Base-by-base conservation (phyloP, 805 yeast species). In the Teunomyces tritomae region DNA sequence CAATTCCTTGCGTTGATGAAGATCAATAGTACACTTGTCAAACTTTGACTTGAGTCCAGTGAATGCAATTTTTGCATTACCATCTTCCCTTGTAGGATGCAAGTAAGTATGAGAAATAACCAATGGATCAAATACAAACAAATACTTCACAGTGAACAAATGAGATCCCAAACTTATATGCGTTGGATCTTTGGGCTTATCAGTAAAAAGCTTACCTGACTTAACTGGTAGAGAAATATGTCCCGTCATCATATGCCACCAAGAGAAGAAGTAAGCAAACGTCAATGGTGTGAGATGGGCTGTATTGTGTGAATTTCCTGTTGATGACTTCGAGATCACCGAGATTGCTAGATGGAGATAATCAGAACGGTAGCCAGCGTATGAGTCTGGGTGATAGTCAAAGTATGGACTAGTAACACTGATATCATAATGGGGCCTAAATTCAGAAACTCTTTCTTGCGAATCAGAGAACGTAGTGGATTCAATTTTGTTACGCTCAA, bases 311-410 rank as follows among this genome's bases (percentile, higher is more conserved):
- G 67, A 58, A 41, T 64, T 62, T 0, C 71, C 70, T 5, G 54
- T 52, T 4, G 54, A 37, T 0, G 74, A 61, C 13, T 59, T 61
- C 1, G 76, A 70, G 7, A 59, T 59, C 5, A 73, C 77, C 0
- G 73, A 59, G 5, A 73, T 56, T 4, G 76, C 71, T 54, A 73
- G 49, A 60, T 89, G 96, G 8, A 92, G 73, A 60, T 81, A 91
- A 47, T 89, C 84, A 52, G 96, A 86, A 60, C 98, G 71, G 71
- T 83, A 94, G 0, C 85, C 89, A 9, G 65, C 67, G 62, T 85
- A 92, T 0, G 97, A 88, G 66, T 92, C 98, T 1, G 75, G 72
- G 68, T 90, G 90, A 2, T 59, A 57, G 28, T 82, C 81, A 39
- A 65, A 72, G 14, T 61, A 59, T 0, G 91, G 92, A 56, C 80